Evolutionary conservation across 805 yeast genomes (phyloP).

Genomic region (Ogataea siamensis): DNA sequence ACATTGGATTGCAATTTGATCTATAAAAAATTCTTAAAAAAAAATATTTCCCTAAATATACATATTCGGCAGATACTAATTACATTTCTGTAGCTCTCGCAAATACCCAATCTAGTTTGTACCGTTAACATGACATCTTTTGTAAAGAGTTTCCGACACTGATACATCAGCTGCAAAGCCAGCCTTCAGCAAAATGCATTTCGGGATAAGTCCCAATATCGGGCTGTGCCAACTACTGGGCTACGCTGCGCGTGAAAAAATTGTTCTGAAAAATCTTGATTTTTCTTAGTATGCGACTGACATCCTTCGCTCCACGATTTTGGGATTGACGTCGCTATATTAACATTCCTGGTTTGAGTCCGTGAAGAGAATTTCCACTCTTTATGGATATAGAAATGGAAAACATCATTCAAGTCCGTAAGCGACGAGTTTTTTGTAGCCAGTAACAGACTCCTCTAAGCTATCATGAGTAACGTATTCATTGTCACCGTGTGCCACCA

Average conservation of each 20-base stretch:
- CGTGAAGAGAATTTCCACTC: conserved; percentile 23
- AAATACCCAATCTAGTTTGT: no score
- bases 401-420: conserved; percentile 19
- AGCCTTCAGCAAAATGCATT: no score
- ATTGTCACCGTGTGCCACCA: conserved; percentile 57
- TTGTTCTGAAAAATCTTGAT: not conserved
- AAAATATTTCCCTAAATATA: not conserved
- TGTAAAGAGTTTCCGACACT: no score
- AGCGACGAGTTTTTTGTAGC: conserved; percentile 45
- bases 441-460: conserved; percentile 49
- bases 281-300: conserved; percentile 6
- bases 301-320: conserved; percentile 9
- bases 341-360: conserved; percentile 33
- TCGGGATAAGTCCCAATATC: no score
- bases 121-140: no score
- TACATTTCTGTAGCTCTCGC: no score
- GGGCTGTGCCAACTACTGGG: no score
- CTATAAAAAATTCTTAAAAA: conserved; percentile 1
- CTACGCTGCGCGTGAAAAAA: not conserved
- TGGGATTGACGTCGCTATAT: conserved; percentile 24
- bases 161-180: no score
- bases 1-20: conserved; percentile 7
- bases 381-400: conserved; percentile 33
- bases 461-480: conserved; percentile 51
- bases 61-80: not conserved